Percentiles rank a stretch among this genome's conserved stretches.
phyloP scores from a whole-genome alignment of 2,329 filamentous ascomycete species.

The Aureobasidium namibiae region DNA sequence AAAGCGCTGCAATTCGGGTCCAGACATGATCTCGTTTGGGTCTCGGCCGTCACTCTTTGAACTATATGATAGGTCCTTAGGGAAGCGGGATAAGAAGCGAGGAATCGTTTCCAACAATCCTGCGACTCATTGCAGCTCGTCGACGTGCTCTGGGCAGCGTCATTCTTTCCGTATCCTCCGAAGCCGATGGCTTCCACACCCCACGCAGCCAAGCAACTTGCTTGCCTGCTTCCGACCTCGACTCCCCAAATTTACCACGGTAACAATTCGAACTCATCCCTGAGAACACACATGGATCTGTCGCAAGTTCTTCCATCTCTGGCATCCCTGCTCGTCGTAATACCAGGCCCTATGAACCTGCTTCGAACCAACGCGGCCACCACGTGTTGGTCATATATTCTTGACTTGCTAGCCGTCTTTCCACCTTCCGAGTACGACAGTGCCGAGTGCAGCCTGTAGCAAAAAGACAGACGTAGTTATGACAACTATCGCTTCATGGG shows the following conservation, averaged over 20 bases:
- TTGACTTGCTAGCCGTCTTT: no score
- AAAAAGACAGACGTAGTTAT: neutral
- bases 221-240: neutral
- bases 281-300: neutral
- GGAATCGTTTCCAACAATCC: neutral
- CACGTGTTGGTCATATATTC: no score
- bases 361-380: neutral
- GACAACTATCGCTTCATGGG: neutral
- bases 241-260: neutral
- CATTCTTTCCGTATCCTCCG: neutral
- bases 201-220: neutral
- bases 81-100: neutral
- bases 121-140: neutral
- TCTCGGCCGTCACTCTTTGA: neutral
- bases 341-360: neutral
- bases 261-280: neutral
- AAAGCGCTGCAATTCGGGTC: constrained; percentile 20
- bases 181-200: no score
- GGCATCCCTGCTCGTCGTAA: neutral
- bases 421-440: no score
- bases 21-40: constrained; percentile 1
- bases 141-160: neutral
- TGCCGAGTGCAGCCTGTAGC: neutral
- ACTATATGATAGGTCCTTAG: constrained; percentile 1
- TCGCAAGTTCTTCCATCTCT: neutral